Percentiles rank a stretch among this genome's conserved stretches.
Evolutionary conservation across 345 rosid genomes (phyloP).

Genomic region (Corymbia maculata): DNA sequence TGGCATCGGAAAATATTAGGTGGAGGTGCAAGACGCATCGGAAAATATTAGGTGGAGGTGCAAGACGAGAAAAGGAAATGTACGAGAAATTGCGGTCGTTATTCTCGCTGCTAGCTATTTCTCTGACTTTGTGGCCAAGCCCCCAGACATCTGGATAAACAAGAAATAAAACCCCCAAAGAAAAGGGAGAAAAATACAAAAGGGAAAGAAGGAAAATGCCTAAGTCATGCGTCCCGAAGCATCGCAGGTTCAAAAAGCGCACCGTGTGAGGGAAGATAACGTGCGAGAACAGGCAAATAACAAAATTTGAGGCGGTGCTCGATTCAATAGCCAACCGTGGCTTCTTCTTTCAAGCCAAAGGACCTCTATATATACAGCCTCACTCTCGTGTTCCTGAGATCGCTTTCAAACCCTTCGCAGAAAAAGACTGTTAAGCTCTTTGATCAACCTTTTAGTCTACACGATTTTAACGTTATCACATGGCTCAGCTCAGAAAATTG

Average conservation of each 20-base stretch:
- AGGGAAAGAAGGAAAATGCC: not conserved
- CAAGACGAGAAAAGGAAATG: not conserved
- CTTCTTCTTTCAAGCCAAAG: not conserved
- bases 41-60: not conserved
- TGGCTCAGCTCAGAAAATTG: not conserved
- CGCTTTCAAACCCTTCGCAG: not conserved
- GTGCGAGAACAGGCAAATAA: not conserved
- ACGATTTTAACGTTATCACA: not conserved
- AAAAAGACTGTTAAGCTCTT: not conserved
- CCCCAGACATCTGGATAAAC: not conserved
- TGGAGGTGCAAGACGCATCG: not conserved
- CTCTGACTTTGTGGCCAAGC: not conserved
- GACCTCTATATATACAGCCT: not conserved
- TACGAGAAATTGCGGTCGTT: not conserved
- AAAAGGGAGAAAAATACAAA: not conserved
- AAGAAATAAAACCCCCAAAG: not conserved
- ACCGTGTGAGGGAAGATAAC: conserved; percentile 29
- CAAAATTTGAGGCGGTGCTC: conserved; percentile 9
- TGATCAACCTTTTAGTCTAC: not conserved
- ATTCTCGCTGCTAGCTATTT: not conserved
- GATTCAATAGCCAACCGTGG: not conserved
- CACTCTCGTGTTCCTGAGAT: not conserved
- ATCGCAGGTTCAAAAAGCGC: not conserved
- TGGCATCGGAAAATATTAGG: not conserved
- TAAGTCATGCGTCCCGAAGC: not conserved